Evolutionary conservation across 139 green algal genomes (phyloP).

Genomic region (Picochlorum sp.): DNA sequence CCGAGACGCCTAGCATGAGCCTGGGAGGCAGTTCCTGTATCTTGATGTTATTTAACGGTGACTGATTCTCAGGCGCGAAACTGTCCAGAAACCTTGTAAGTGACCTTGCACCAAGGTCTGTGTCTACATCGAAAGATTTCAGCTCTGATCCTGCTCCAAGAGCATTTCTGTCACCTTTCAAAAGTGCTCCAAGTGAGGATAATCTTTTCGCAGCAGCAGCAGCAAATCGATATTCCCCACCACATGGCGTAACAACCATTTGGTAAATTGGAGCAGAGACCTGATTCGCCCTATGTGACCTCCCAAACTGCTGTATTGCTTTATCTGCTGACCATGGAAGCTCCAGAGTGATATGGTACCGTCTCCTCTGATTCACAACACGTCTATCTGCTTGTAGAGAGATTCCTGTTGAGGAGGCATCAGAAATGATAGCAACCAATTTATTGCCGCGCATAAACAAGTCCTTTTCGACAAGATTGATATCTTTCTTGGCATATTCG

Average conservation of each 20-base stretch:
- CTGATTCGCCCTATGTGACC: constrained; percentile 38
- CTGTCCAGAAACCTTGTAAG: not conserved
- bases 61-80: not conserved
- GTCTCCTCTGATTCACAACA: constrained; percentile 38
- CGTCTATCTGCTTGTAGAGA: constrained; percentile 48
- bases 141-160: constrained; percentile 29
- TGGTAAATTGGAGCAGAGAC: constrained; percentile 42
- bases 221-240: constrained; percentile 80
- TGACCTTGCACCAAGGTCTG: not conserved
- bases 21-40: too few relatives aligned
- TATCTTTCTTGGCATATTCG: constrained; percentile 8
- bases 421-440: constrained; percentile 84
- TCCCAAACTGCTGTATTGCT: constrained; percentile 85
- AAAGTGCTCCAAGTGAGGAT: constrained; percentile 66
- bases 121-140: constrained; percentile 23
- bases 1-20: not conserved
- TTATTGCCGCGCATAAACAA: constrained; percentile 54
- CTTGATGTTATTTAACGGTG: too few relatives aligned
- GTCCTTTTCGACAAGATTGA: constrained; percentile 27
- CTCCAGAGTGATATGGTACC: constrained; percentile 83
- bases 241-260: constrained; percentile 64
- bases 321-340: constrained; percentile 87
- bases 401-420: constrained; percentile 68
- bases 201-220: constrained; percentile 70
- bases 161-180: constrained; percentile 29